phyloP scores from a whole-genome alignment of 1,284 basidiomycete species.

The Trichosporon faecale region DNA sequence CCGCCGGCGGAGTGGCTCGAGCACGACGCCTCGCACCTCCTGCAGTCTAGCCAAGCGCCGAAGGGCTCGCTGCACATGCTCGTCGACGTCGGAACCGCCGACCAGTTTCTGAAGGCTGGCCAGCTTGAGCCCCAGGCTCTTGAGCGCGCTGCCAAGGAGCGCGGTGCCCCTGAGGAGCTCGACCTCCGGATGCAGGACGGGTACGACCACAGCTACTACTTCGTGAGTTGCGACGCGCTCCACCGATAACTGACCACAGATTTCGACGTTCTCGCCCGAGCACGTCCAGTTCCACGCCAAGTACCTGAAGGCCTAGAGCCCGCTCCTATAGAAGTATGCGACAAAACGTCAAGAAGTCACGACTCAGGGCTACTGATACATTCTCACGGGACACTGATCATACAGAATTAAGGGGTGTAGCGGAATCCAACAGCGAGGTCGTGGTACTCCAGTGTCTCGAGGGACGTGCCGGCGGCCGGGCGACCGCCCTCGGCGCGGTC shows the following conservation, averaged over 20 bases:
- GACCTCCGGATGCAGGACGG: constrained; percentile 76
- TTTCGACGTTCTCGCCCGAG: constrained; percentile 65
- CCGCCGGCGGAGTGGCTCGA: constrained; percentile 55
- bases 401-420: constrained; percentile 3
- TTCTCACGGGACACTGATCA: neutral
- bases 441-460: constrained; percentile 21
- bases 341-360: neutral
- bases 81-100: constrained; percentile 80
- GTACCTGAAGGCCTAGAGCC: constrained; percentile 48
- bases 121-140: constrained; percentile 91
- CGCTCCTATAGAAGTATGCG: neutral
- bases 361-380: neutral
- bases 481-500: constrained; percentile 51
- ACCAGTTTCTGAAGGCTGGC: constrained; percentile 79
- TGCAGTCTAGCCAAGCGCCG: constrained; percentile 58
- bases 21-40: constrained; percentile 84
- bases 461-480: constrained; percentile 29
- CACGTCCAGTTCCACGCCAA: constrained; percentile 56
- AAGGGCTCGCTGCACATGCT: constrained; percentile 70
- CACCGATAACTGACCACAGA: constrained; percentile 47
- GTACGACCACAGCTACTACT: constrained; percentile 90
- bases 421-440: constrained; percentile 26
- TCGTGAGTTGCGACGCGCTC: constrained; percentile 60
- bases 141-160: constrained; percentile 56
- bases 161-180: constrained; percentile 67